Evolutionary conservation across 768 basidiomycete species (phyloP).

Genomic region (Podaxis pistillaris): DNA sequence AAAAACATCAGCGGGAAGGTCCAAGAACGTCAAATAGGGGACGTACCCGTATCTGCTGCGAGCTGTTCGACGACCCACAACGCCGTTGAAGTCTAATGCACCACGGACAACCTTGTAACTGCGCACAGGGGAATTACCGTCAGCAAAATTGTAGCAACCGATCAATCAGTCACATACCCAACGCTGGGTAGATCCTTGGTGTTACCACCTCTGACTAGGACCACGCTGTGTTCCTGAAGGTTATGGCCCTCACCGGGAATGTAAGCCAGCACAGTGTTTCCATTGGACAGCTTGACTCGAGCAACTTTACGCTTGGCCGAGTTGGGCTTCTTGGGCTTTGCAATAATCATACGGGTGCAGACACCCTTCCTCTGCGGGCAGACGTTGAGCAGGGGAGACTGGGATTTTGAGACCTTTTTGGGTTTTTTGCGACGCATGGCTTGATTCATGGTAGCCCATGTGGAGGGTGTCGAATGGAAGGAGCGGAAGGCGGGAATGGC

Average conservation of each 20-base stretch:
- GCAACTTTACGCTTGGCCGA: slow-evolving; percentile 98
- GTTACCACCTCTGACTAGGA: slow-evolving; percentile 91
- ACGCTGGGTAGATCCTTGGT: slow-evolving; percentile 98
- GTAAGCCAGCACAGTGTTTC: slow-evolving; percentile 88
- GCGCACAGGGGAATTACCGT: slow-evolving; percentile 5
- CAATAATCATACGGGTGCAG: slow-evolving; percentile 75
- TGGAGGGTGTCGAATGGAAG: slow-evolving; percentile 63
- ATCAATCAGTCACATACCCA: slow-evolving; percentile 48
- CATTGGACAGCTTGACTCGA: slow-evolving; percentile 86
- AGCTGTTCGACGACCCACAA: slow-evolving; percentile 75
- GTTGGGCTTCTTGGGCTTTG: slow-evolving; percentile 96
- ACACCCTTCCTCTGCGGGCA: slow-evolving; percentile 93
- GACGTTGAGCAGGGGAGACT: slow-evolving; percentile 76
- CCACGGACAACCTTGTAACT: slow-evolving; percentile 97
- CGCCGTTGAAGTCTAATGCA: slow-evolving; percentile 86
- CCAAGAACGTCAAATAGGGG: slow-evolving; percentile 12
- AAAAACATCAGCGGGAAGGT: not conserved
- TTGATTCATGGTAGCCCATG: slow-evolving; percentile 79
- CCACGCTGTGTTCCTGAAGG: slow-evolving; percentile 95
- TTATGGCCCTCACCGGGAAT: slow-evolving; percentile 98
- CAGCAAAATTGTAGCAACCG: not conserved
- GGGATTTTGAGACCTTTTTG: slow-evolving; percentile 47
- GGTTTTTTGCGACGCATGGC: slow-evolving; percentile 75
- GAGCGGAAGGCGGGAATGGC: slow-evolving; percentile 15
- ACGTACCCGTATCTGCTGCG: slow-evolving; percentile 92